These are phyloP conservation scores for Aspergillus carbonarius DNA, from an alignment of 2,329 filamentous ascomycete genomes.

Conservation along the genomic window DNA sequence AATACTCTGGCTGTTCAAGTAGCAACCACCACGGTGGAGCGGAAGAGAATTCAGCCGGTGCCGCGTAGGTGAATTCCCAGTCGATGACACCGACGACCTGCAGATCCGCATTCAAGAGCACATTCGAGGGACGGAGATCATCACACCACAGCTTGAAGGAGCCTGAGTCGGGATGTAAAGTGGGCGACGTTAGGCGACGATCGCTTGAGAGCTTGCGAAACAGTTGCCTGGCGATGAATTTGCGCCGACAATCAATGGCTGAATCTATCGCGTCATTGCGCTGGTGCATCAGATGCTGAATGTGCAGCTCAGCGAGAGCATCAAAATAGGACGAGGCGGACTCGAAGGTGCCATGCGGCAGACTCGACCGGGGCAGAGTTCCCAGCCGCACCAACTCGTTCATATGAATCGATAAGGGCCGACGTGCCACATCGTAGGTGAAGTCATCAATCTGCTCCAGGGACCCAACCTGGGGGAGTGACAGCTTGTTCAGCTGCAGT, in stretches of 20 bases:
- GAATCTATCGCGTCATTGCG: conserved; percentile 39
- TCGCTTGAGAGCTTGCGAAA: conserved; percentile 23
- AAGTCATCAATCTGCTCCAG: conserved; percentile 28
- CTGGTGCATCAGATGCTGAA: conserved; percentile 42
- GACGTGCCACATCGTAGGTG: conserved; percentile 25
- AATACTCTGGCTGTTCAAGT: conserved; percentile 23
- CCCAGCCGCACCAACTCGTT: conserved; percentile 36
- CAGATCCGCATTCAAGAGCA: conserved; percentile 12
- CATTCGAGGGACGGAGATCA: conserved; percentile 20
- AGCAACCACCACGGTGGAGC: conserved; percentile 27
- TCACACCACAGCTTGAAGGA: conserved; percentile 27
- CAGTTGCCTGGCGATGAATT: conserved; percentile 21
- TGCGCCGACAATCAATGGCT: conserved; percentile 21
- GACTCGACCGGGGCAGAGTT: conserved; percentile 18
- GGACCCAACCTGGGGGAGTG: conserved; percentile 43
- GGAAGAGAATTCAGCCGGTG: conserved; percentile 21
- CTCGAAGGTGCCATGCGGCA: conserved; percentile 24
- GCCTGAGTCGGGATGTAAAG: conserved; percentile 18
- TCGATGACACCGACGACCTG: conserved; percentile 20
- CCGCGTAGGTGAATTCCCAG: conserved; percentile 28
- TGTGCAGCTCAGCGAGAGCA: conserved; percentile 43
- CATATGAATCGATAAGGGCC: conserved; percentile 48
- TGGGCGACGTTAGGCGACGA: conserved; percentile 13
- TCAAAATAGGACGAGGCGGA: conserved; percentile 41
- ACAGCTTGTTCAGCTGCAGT: conserved; percentile 38